phyloP scores from a whole-genome alignment of 2,329 filamentous ascomycete genomes.

The Helotiales sp. region DNA sequence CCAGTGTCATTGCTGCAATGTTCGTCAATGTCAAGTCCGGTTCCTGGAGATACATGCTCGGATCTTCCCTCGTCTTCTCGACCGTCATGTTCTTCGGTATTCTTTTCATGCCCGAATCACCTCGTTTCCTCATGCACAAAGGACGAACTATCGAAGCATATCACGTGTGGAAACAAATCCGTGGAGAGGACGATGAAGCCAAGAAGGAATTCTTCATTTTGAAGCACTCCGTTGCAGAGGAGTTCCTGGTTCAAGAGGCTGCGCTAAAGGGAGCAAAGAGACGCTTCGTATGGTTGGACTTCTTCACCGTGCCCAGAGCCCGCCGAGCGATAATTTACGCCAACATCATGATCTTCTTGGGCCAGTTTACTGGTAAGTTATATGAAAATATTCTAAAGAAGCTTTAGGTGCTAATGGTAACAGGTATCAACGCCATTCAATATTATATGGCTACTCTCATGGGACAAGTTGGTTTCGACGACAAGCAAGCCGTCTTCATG shows the following conservation, averaged over 20 bases:
- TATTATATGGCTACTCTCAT: constrained; percentile 73
- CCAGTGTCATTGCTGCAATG: constrained; percentile 63
- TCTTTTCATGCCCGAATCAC: constrained; percentile 70
- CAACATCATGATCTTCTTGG: constrained; percentile 69
- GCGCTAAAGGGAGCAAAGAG: constrained; percentile 46
- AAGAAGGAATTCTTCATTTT: constrained; percentile 72
- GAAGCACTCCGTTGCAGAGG: constrained; percentile 61
- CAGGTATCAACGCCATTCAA: constrained; percentile 64
- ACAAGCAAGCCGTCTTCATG: constrained; percentile 68
- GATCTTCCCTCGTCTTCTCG: constrained; percentile 70
- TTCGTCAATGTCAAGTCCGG: constrained; percentile 64
- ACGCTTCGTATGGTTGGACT: constrained; percentile 70
- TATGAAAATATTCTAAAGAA: too few relatives aligned
- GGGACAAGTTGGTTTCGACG: constrained; percentile 65
- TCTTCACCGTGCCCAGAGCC: constrained; percentile 69
- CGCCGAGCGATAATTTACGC: constrained; percentile 66
- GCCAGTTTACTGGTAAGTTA: constrained; percentile 73
- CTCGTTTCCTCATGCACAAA: constrained; percentile 71
- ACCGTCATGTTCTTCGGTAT: constrained; percentile 63
- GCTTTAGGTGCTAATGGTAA: too few relatives aligned
- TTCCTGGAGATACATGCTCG: constrained; percentile 74
- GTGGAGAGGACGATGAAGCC: constrained; percentile 58
- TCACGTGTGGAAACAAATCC: constrained; percentile 72
- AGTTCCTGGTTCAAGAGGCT: constrained; percentile 51
- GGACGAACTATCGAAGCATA: constrained; percentile 58